Percentiles rank a stretch among this genome's conserved stretches.
Evolutionary conservation across 2,329 filamentous ascomycete species (phyloP).

Genomic region (Trichoderma oligosporum): DNA sequence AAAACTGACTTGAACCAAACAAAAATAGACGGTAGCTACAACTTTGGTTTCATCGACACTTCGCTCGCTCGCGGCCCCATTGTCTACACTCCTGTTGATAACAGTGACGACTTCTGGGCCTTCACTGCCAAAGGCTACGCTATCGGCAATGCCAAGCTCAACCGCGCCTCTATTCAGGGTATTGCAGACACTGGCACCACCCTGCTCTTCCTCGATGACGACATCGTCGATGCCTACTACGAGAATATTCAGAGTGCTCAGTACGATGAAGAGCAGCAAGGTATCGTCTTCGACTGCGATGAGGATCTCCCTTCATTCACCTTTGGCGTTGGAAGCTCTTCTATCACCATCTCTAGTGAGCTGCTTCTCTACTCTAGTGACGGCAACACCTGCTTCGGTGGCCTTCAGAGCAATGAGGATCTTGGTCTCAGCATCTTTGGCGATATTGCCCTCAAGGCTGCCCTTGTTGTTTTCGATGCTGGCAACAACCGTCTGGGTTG

Average conservation of each 20-base stretch:
- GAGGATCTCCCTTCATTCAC: constrained; percentile 44
- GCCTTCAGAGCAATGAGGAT: constrained; percentile 55
- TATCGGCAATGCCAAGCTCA: constrained; percentile 22
- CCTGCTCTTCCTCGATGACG: constrained; percentile 54
- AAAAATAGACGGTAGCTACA: constrained; percentile 56
- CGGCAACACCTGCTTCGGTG: constrained; percentile 57
- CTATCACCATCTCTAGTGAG: constrained; percentile 52
- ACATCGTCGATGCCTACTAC: constrained; percentile 49
- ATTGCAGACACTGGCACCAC: constrained; percentile 60
- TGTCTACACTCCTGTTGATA: constrained; percentile 59
- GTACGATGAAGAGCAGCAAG: constrained; percentile 38
- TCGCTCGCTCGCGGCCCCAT: constrained; percentile 61
- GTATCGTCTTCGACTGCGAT: constrained; percentile 44
- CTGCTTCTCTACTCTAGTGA: constrained; percentile 41
- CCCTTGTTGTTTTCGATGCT: constrained; percentile 54
- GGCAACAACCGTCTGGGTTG: constrained; percentile 51
- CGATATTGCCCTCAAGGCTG: constrained; percentile 57
- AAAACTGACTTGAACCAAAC: background rate
- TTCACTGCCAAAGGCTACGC: constrained; percentile 26
- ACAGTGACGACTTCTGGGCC: constrained; percentile 61
- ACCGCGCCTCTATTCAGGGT: constrained; percentile 41
- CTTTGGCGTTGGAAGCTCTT: constrained; percentile 54
- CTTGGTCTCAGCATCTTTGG: constrained; percentile 54
- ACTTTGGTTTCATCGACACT: constrained; percentile 68
- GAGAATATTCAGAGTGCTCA: constrained; percentile 35